These are phyloP conservation scores for Boletus vermiculosoides DNA, from an alignment of 768 basidiomycete genomes.

Conservation along the genomic window DNA sequence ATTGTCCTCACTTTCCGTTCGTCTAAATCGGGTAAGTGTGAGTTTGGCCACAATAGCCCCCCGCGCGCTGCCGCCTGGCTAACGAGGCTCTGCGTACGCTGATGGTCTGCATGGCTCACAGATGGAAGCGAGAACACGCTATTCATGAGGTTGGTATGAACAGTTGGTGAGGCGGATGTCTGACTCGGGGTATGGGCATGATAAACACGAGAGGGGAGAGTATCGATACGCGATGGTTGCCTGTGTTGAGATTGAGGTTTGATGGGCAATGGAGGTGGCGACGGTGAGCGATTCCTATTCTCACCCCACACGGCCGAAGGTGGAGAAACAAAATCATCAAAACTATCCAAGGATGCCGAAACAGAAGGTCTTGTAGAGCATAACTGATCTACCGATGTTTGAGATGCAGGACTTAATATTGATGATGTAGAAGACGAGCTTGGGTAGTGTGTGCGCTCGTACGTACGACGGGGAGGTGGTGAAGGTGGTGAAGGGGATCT, in stretches of 20 bases:
- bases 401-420: slow-evolving; percentile 21
- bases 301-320: slow-evolving; percentile 3
- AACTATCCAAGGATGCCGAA: slow-evolving; percentile 41
- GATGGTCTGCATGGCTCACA: slow-evolving; percentile 46
- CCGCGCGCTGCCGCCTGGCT: slow-evolving; percentile 52
- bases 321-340: slow-evolving; percentile 48
- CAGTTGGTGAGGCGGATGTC: slow-evolving; percentile 11
- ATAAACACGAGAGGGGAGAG: slow-evolving; percentile 8
- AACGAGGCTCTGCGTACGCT: slow-evolving; percentile 57
- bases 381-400: slow-evolving; percentile 21
- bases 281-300: slow-evolving; percentile 39
- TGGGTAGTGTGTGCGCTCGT: slow-evolving; percentile 21
- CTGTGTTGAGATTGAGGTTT: slow-evolving; percentile 25
- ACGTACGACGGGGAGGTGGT: slow-evolving; percentile 29
- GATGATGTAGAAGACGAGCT: slow-evolving; percentile 30
- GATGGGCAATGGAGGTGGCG: slow-evolving; percentile 45
- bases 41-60: slow-evolving; percentile 40
- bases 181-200: slow-evolving; percentile 23
- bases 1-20: slow-evolving; percentile 29
- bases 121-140: slow-evolving; percentile 9
- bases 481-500: slow-evolving; percentile 27
- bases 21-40: background rate
- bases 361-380: slow-evolving; percentile 22
- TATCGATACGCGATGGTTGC: slow-evolving; percentile 12
- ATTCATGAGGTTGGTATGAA: slow-evolving; percentile 15